Base-by-base conservation (phyloP, 106 monocot genomes). In the Xerophyta viscosa region DNA sequence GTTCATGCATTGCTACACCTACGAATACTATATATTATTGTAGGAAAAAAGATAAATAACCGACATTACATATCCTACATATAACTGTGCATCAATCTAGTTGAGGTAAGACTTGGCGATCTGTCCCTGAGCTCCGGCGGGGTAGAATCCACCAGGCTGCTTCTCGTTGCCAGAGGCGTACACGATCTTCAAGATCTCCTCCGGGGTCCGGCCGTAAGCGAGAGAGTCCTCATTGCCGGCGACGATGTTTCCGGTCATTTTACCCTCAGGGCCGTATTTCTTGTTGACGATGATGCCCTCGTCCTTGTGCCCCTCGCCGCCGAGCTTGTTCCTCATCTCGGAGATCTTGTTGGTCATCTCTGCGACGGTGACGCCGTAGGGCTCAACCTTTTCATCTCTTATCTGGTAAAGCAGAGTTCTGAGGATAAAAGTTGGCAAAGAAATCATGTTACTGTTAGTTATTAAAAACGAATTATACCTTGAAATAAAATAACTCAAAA, bases 121-220 rank as follows among this genome's bases (percentile, higher is more conserved):
- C 13, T 12, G 22, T 0, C 81, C 85, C 15, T 44, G 23, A 11
- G 61, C 80, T 10, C 85, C 85, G 8, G 52, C 21, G 3, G 90
- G 90, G 33, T 61, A 75, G 77, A 91, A 85, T 6, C 85, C 90
- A 1, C 80, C 85, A 0, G 74, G 68, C n/a, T 0, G 18, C 6
- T 41, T n/a, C 14, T 31, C 77, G 30, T 24, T 42, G 1, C 84
- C 84, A 8, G 29, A 66, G 0, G 76, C 84, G 20, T 91, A 91
- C 53, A 81, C 80, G 18, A 91, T 63, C 51, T 64, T 56, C 15
- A 84, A 66, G 18, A 91, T 72, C 68, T 91, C 81, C 29, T 56
- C 21, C 12, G 80, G 84, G 1, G 77, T 69, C 23, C 90, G 50
- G 0, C 28, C 31, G 24, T 78, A 91, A 3, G 69, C 51, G 24